phyloP scores from a whole-genome alignment of 352 stramenopile genomes.

The Phytophthora cactorum region DNA sequence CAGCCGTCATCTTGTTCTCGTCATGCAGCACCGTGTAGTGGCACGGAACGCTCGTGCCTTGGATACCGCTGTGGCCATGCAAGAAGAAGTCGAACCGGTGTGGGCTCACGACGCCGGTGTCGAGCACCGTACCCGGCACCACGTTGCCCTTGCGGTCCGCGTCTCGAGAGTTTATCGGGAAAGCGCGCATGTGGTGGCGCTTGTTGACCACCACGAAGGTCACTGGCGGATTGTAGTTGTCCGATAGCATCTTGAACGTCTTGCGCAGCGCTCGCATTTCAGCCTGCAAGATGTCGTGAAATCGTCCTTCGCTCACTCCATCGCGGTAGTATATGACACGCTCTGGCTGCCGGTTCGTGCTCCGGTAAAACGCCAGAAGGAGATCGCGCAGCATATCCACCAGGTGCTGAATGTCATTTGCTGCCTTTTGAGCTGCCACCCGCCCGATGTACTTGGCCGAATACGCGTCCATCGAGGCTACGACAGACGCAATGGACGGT shows the following conservation, averaged over 20 bases:
- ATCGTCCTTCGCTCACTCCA: conserved; percentile 84
- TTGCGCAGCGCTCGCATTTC: conserved; percentile 80
- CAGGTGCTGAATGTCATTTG: conserved; percentile 59
- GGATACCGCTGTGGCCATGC: conserved; percentile 79
- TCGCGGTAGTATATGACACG: conserved; percentile 88
- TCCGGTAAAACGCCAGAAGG: conserved; percentile 74
- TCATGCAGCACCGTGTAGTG: conserved; percentile 88
- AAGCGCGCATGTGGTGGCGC: conserved; percentile 85
- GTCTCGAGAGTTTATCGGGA: conserved; percentile 40
- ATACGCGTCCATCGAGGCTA: conserved; percentile 75
- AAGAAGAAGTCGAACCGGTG: conserved; percentile 88
- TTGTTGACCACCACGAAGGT: conserved; percentile 91
- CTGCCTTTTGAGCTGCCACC: conserved; percentile 51
- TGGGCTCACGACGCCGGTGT: conserved; percentile 77
- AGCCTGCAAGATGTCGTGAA: conserved; percentile 70
- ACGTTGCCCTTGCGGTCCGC: conserved; percentile 71
- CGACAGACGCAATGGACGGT: conserved; percentile 74
- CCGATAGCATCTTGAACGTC: conserved; percentile 63
- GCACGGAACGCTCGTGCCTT: conserved; percentile 77
- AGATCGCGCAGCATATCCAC: conserved; percentile 70
- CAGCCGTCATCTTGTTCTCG: conserved; percentile 62
- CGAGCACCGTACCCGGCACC: conserved; percentile 73
- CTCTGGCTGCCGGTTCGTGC: conserved; percentile 67
- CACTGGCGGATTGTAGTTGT: conserved; percentile 70
- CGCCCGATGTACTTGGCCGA: conserved; percentile 62